Evolutionary conservation across 768 basidiomycete species (phyloP), one percentile per base, ranked within the genome.

Genomic region (Clathrus columnatus): DNA sequence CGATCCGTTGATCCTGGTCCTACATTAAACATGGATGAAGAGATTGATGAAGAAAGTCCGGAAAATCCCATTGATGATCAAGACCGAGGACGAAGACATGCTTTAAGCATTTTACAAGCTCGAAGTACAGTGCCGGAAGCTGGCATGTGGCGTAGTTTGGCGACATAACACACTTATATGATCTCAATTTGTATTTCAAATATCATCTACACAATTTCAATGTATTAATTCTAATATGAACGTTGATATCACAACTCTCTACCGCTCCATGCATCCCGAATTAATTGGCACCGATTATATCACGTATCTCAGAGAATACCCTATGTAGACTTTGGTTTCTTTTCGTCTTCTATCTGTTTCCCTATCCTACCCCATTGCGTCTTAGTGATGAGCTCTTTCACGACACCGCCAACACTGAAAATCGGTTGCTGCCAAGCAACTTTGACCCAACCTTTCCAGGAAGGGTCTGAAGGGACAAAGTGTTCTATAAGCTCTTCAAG

Each of bases 121-220:
- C 76, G 85, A 48, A 84, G 79, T 60, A 76, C 79, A 66, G 60
- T 89, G 23, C 87, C 87, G 1, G 77, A 76, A 57, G 77, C 76
- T 56, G 83, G 86, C 32, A 88, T 89, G 86, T 90, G 86, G 86
- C 76, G 85, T 62, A 90, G 87, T 71, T 70, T 90, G 62, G 86
- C 82, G 36, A 76, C 57, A 65, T 54, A 24, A 56, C 7, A n/a
- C 14, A 21, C 4, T 28, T 48, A 36, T 36, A 36, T 36, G 11
- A 36, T 36, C 36, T 36, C 36, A 8, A 8, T n/a, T n/a, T n/a
- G n/a, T n/a, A n/a, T n/a, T n/a, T n/a, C n/a, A n/a, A n/a, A n/a
- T n/a, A n/a, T n/a, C n/a, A n/a, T n/a, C n/a, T n/a, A n/a, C n/a
- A n/a, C n/a, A n/a, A n/a, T n/a, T n/a, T n/a, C n/a, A n/a, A n/a